Evolutionary conservation across 1,284 basidiomycete genomes (phyloP).

Genomic region (Rhodotorula sp.): DNA sequence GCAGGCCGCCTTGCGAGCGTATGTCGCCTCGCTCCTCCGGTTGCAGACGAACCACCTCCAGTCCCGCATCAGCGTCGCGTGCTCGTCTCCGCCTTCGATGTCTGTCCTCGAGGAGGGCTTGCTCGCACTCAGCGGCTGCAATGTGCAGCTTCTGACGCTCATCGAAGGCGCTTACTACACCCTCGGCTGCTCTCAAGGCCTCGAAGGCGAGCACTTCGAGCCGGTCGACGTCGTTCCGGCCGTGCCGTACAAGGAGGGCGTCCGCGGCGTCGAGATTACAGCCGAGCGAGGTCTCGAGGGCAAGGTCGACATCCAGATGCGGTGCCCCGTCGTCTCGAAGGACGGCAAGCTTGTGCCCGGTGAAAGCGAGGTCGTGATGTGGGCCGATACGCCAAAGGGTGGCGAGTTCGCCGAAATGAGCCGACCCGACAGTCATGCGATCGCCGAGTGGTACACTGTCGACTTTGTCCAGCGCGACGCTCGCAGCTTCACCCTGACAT

Average conservation of each 20-base stretch:
- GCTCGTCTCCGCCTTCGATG: constrained; percentile 42
- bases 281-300: constrained; percentile 39
- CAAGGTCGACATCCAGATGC: constrained; percentile 40
- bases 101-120: constrained; percentile 43
- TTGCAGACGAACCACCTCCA: constrained; percentile 38
- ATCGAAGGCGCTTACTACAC: constrained; percentile 42
- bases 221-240: constrained; percentile 38
- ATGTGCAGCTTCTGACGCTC: constrained; percentile 42
- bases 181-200: constrained; percentile 41
- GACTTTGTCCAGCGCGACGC: constrained; percentile 41
- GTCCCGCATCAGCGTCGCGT: constrained; percentile 39
- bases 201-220: constrained; percentile 29
- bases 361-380: constrained; percentile 35
- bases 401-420: constrained; percentile 34
- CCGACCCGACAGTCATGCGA: constrained; percentile 27
- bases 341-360: constrained; percentile 30
- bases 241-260: constrained; percentile 42
- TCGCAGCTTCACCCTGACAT: constrained; percentile 40
- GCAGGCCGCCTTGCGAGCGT: constrained; percentile 28
- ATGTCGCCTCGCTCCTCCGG: constrained; percentile 37
- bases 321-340: constrained; percentile 29
- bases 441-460: constrained; percentile 42
- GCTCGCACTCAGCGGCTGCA: constrained; percentile 41
- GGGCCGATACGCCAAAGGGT: constrained; percentile 33
- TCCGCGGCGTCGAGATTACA: constrained; percentile 38